Base-by-base conservation (phyloP, 306 rosid species). In the Aeschynomene evenia region DNA sequence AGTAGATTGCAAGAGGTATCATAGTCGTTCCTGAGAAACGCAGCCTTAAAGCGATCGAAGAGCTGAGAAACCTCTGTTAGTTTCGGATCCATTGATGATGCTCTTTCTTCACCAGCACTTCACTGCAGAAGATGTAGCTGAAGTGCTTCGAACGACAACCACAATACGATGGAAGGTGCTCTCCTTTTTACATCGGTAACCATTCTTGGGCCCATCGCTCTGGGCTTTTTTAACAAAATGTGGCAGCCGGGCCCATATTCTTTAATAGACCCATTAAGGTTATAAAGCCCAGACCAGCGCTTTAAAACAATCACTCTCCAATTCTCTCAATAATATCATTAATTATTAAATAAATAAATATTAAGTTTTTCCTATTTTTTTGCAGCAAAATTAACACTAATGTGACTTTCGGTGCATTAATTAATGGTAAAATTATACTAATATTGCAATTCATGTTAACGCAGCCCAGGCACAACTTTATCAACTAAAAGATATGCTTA, bases 31-130 rank as follows among this genome's bases (percentile, higher is more conserved):
- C 98, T 77, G 9, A 52, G 31, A 68, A 78, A 70, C 1, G 94
- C 91, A 0, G 98, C 91, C 67, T 93, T 93, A 55, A 90, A 88
- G 57, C 96, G 96, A 76, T 83, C 97, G 51, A 90, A 88, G 57
- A 68, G 80, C 85, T 90, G 97, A 2, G 88, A 78, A 22, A 85
- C 89, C 71, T 90, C 97, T 2, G 86, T 84, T 0, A 90, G 60
- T 85, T 88, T 90, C 26, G 97, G 94, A 81, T 90, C 94, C 97
- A 93, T 88, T 45, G 8, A 5, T 6, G 20, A 1, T 43, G 18
- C 5, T 57, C 66, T 72, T 54, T 54, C 7, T 52, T 68, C 62
- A 14, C 20, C 63, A 29, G 7, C 42, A 28, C 63, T 29, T 12
- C 40, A 56, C 22, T 70, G 21, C 7, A 45, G 37, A 7, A 24